phyloP scores from a whole-genome alignment of 352 stramenopile species.

The Globisporangium barbulae region DNA sequence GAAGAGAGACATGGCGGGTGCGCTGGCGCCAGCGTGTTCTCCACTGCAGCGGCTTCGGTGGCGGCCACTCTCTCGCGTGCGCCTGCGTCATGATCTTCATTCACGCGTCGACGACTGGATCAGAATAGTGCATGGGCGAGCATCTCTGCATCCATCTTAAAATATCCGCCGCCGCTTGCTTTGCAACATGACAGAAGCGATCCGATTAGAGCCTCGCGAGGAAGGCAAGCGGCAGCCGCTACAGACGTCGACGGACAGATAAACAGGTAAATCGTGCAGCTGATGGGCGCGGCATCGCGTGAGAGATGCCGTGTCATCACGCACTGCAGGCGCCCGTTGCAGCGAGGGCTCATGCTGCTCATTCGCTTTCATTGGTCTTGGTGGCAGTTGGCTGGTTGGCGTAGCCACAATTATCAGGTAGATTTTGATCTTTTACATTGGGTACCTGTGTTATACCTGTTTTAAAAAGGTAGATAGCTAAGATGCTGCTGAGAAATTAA shows the following conservation, averaged over 20 bases:
- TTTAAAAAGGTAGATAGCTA: neutral
- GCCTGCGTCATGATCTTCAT: conserved; percentile 1
- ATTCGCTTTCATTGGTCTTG: neutral
- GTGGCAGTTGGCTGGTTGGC: neutral
- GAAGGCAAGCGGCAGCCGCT: neutral
- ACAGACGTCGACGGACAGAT: neutral
- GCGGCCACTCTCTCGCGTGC: neutral
- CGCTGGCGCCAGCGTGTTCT: neutral
- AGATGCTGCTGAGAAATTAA: too few relatives aligned
- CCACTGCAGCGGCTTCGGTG: neutral
- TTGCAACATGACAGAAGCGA: neutral
- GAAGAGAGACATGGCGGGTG: neutral
- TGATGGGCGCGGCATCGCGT: neutral
- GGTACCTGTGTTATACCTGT: neutral
- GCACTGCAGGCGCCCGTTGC: neutral
- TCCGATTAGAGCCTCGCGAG: neutral
- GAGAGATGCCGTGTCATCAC: neutral
- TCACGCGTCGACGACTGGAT: neutral
- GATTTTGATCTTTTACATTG: neutral
- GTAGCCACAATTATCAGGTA: neutral
- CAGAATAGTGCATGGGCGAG: neutral
- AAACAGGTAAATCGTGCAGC: too few relatives aligned
- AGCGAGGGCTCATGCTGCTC: neutral
- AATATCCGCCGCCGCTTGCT: neutral
- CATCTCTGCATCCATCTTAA: neutral